Conservation (phyloP, 192 early-diverging fungal genomes). For the Powellomyces hirtus region DNA sequence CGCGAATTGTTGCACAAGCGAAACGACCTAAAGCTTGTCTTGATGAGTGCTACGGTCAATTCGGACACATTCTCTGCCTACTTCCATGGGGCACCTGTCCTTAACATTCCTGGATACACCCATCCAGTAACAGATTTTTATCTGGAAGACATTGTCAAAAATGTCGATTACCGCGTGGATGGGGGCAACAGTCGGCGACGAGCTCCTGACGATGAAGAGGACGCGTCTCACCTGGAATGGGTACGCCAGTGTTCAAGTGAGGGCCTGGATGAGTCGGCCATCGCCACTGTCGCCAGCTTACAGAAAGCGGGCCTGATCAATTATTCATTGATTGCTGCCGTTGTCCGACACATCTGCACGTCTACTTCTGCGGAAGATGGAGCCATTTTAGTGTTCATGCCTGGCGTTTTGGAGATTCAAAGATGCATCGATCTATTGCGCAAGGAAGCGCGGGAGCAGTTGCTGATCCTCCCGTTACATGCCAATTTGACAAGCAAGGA, state of each 20-base stretch:
- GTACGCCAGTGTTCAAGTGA: not conserved
- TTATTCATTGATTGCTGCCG: conserved; percentile 37
- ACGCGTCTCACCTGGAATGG: not conserved
- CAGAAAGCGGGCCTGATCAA: not conserved
- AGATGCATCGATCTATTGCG: conserved; percentile 61
- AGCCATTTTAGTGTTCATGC: conserved; percentile 71
- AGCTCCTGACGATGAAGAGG: conserved; percentile 15
- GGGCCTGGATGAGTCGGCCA: not conserved
- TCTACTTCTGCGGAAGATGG: conserved; percentile 40
- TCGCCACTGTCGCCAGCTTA: not conserved
- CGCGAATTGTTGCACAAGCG: conserved; percentile 52
- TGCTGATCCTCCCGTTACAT: conserved; percentile 59
- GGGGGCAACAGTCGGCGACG: not conserved
- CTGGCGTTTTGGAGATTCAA: conserved; percentile 58
- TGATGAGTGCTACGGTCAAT: conserved; percentile 77
- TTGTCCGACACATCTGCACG: conserved; percentile 43
- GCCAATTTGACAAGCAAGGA: conserved; percentile 52
- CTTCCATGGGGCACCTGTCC: conserved; percentile 41
- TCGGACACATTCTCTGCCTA: conserved; percentile 49
- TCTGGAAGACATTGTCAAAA: conserved; percentile 66
- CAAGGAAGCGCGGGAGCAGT: not conserved
- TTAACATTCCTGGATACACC: conserved; percentile 60
- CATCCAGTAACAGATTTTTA: conserved; percentile 53
- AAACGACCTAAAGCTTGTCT: conserved; percentile 54
- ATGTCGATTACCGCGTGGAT: conserved; percentile 36